Evolutionary conservation across 306 rosid genomes (phyloP).

Genomic region (Dalbergia oliveri): DNA sequence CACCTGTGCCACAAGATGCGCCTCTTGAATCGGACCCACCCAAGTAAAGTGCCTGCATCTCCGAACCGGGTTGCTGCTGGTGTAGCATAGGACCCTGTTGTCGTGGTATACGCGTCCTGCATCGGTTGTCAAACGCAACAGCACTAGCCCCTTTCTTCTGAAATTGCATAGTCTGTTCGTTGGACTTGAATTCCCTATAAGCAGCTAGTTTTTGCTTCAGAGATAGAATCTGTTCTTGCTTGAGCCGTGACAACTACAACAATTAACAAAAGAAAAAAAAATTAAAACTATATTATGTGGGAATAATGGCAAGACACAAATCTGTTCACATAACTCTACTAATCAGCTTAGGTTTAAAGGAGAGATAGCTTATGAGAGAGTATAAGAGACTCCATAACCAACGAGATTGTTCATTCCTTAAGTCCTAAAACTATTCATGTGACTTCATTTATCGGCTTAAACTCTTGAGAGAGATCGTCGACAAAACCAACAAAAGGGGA

Average conservation of each 20-base stretch:
- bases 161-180: constrained; percentile 10
- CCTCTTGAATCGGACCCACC: constrained; percentile 47
- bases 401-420: too few species aligned
- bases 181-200: constrained; percentile 26
- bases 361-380: too few species aligned
- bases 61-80: constrained; percentile 47
- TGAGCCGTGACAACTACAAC: constrained; percentile 36
- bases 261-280: neutral
- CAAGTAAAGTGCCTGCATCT: constrained; percentile 45
- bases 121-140: neutral
- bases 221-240: constrained; percentile 47
- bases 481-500: neutral
- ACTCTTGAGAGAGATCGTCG: too few species aligned
- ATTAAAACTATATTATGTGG: neutral
- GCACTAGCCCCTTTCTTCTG: constrained; percentile 41
- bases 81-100: neutral
- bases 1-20: constrained; percentile 79
- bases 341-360: too few species aligned
- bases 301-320: neutral
- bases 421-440: too few species aligned
- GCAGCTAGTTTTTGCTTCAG: constrained; percentile 36
- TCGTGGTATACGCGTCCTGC: constrained; percentile 13
- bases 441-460: too few species aligned
- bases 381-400: too few species aligned
- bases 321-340: too few species aligned